Percentiles rank a stretch among this genome's conserved stretches.
These are phyloP conservation scores for Apiospora phragmitis DNA, from an alignment of 2,329 filamentous ascomycete species.

Conservation along the genomic window DNA sequence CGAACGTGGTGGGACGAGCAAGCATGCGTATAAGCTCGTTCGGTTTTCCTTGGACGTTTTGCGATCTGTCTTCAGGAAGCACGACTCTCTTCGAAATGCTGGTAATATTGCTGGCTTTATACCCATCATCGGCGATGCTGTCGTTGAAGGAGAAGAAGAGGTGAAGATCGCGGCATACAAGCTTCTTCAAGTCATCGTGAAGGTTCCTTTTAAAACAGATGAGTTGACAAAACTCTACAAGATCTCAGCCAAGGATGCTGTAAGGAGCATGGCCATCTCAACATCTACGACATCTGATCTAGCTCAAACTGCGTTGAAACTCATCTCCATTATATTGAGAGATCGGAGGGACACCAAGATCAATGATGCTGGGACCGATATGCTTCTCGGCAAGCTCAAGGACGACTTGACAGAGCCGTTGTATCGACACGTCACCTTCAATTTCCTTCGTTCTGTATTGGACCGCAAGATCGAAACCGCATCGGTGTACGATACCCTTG, in stretches of 20 bases:
- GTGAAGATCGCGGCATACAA: constrained; percentile 87
- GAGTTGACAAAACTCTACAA: constrained; percentile 64
- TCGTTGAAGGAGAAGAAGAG: constrained; percentile 85
- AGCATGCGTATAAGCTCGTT: constrained; percentile 83
- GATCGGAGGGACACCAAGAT: constrained; percentile 76
- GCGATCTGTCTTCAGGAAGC: constrained; percentile 81
- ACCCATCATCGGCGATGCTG: constrained; percentile 82
- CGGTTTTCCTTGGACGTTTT: constrained; percentile 87
- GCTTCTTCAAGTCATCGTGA: constrained; percentile 81
- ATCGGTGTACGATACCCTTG: constrained; percentile 86
- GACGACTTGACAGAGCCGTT: constrained; percentile 91
- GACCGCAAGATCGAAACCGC: constrained; percentile 83
- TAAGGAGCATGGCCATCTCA: constrained; percentile 75
- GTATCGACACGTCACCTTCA: constrained; percentile 90
- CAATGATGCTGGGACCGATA: constrained; percentile 79
- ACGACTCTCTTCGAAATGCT: constrained; percentile 76
- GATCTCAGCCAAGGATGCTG: constrained; percentile 82
- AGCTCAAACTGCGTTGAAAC: constrained; percentile 83
- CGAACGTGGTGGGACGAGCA: constrained; percentile 70
- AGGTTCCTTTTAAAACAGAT: constrained; percentile 75
- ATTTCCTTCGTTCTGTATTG: constrained; percentile 85
- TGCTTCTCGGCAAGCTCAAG: constrained; percentile 78
- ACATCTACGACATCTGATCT: constrained; percentile 80
- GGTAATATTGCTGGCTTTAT: constrained; percentile 83
- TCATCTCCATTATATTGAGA: constrained; percentile 81